phyloP scores from a whole-genome alignment of 2,329 filamentous ascomycete genomes.

The Paracorniculantispora psalliotae region DNA sequence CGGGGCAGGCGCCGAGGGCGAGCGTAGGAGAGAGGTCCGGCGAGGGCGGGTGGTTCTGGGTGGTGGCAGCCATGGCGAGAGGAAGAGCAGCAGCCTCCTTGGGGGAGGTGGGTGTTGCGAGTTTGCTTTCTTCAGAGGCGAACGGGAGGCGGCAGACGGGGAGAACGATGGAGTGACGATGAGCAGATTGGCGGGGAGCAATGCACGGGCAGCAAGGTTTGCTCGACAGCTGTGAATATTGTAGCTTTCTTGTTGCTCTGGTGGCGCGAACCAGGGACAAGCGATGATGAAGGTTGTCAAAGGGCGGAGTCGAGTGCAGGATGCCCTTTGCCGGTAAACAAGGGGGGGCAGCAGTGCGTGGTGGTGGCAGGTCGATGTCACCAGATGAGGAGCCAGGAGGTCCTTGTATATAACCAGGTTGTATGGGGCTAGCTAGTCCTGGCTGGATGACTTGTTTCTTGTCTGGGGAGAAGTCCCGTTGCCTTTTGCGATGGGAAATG shows the following conservation, averaged over 20 bases:
- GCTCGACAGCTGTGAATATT: neutral
- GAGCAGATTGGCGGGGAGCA: neutral
- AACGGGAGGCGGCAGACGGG: neutral
- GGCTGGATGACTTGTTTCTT: neutral
- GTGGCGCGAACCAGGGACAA: neutral
- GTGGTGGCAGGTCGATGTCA: slow-evolving; percentile 2
- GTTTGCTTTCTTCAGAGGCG: neutral
- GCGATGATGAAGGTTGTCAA: neutral
- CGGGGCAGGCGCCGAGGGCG: slow-evolving; percentile 54
- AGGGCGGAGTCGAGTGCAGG: neutral
- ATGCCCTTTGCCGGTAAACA: neutral
- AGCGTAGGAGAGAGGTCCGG: slow-evolving; percentile 58
- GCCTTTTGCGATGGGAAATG: neutral
- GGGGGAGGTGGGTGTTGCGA: neutral
- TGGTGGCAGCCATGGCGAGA: slow-evolving; percentile 30
- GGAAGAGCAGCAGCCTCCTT: slow-evolving; percentile 16
- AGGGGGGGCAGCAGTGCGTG: neutral
- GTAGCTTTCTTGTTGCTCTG: neutral
- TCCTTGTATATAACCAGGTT: neutral
- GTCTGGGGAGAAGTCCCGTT: neutral
- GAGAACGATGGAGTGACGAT: neutral
- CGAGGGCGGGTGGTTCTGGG: slow-evolving; percentile 50
- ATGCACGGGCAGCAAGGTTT: neutral
- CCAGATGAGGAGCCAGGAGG: slow-evolving; percentile 10
- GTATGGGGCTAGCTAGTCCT: neutral